Base-by-base conservation (phyloP, 345 rosid species). In the Sonneratia alba region DNA sequence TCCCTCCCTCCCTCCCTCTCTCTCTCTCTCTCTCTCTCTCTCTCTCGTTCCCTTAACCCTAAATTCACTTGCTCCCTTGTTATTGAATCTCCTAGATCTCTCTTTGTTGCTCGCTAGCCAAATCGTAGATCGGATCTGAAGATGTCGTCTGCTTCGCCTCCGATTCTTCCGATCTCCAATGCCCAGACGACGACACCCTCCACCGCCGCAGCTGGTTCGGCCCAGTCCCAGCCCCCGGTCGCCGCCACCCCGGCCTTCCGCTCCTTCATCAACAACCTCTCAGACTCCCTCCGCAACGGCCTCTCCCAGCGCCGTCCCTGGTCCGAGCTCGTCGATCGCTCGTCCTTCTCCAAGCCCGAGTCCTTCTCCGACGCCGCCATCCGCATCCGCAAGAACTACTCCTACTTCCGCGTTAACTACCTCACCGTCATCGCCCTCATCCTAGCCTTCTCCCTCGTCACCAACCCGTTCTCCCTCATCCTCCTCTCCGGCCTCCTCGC, bases 301-400 rank as follows among this genome's bases (percentile, higher is more conserved):
- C 72, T 85, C 70, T 79, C 88, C 70, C 84, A 85, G 81, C 88
- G 88, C 68, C 85, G 85, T 42, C 84, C 88, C 67, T 87, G 88
- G 90, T 13, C 85, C n/a, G 92, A 89, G 71, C 92, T 89, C 72
- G 72, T 68, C 42, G 95, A 89, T 73, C 86, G 95, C 56, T 79
- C 83, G 70, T 85, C 92, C 7, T 83, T 87, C 84, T 80, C 89
- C 56, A 81, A 84, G 77, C 95, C 92, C 6, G 95, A 89, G 47
- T 87, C 95, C 37, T 70, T 89, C 72, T 76, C 89, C 71, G 95
- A 89, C 3, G 85, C 95, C 1, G 76, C 86, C 32, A 67, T 84
- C 66, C 90, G 95, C 80, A 77, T 86, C 79, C 86, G 95, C 68
- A 86, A 86, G 82, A 87, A 89, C 78, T 87, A 87, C 73, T 55